phyloP scores from a whole-genome alignment of 352 stramenopile genomes.

The Pythium grandisporangium region DNA sequence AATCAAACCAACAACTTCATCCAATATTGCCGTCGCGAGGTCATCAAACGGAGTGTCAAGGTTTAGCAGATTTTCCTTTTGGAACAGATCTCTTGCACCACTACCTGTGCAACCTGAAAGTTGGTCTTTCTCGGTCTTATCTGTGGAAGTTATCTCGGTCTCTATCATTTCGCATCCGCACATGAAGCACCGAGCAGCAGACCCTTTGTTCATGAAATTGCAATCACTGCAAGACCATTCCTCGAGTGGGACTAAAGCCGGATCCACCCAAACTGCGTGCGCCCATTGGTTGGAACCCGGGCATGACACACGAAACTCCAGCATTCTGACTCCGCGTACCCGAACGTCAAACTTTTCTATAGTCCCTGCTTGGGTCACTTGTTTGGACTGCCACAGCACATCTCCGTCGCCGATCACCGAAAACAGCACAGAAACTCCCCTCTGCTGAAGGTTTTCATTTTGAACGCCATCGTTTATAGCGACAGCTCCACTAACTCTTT shows the following conservation, averaged over 20 bases:
- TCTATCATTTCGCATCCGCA: conserved; percentile 21
- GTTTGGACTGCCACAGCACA: conserved; percentile 70
- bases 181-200: conserved; percentile 28
- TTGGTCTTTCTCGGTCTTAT: no score
- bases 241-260: conserved; percentile 47
- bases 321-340: conserved; percentile 57
- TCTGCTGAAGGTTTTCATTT: conserved; percentile 47
- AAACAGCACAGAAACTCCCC: conserved; percentile 45
- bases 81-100: not conserved
- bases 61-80: not conserved
- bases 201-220: conserved; percentile 63
- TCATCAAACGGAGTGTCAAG: not conserved
- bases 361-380: conserved; percentile 21
- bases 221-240: conserved; percentile 69
- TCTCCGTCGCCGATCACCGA: conserved; percentile 63
- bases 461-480: conserved; percentile 70
- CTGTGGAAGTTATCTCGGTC: not conserved
- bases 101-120: not conserved
- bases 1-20: not conserved
- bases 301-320: conserved; percentile 64
- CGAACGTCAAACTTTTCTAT: conserved; percentile 49
- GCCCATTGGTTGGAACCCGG: conserved; percentile 69
- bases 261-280: conserved; percentile 76
- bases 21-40: not conserved
- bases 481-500: conserved; percentile 37